Evolutionary conservation across 495 filamentous ascomycete genomes (phyloP), one percentile per base, ranked within the genome.

Genomic region (Daldinia childiae): DNA sequence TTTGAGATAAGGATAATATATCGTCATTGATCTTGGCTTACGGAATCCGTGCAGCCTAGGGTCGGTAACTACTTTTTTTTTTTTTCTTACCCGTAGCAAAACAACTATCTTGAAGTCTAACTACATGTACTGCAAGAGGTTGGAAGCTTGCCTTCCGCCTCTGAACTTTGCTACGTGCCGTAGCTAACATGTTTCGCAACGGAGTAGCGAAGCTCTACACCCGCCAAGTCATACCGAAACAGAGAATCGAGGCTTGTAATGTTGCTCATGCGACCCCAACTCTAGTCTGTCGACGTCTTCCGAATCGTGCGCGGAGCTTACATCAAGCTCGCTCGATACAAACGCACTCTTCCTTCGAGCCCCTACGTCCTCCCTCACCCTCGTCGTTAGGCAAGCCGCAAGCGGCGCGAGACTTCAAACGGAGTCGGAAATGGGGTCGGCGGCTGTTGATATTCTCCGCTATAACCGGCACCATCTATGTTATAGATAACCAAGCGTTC

Each of bases 341-440:
- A 36, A 64, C 64, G 11, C 15, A 66, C 45, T 72, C 71, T 6
- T 75, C 74, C 50, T 93, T 90, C 80, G 84, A 90, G 64, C 88
- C 91, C n/a, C 88, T 97, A 57, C 86, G 85, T 6, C 95, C 95
- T 19, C 94, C 94, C 2, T 87, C 91, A 5, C 95, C 95, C 2
- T 84, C 84, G 58, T 91, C 90, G n/a, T 85, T 98, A 38, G 92
- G 92, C 41, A 90, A 89, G 74, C 89, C 94, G 9, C 82, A 78
- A n/a, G 81, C 87, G 1, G 87, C 92, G 15, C 84, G 85, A 70
- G 87, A 88, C 75, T 93, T 90, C 80, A 82, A 77, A 21, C 90
- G 89, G 36, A 87, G 85, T 19, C 85, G 88, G 12, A 92, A 88
- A 90, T 96, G 91, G 89, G 82, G 86, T 14, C 90, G 92, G 8